Evolutionary conservation across 306 rosid genomes (phyloP).

Genomic region (Medicago truncatula): MtrunA17r5.0-ANR NC_053045.1:56268001-56268500

Average conservation of each 20-base stretch:
- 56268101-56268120: constrained; percentile 10
- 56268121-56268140: not conserved
- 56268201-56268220: not conserved
- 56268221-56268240: not conserved
- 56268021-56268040: constrained; percentile 12
- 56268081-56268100: not conserved
- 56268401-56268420: not conserved
- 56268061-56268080: not conserved
- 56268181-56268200: too few species aligned
- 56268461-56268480: too few species aligned
- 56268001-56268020: constrained; percentile 18
- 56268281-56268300: not conserved
- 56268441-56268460: too few species aligned
- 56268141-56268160: not conserved
- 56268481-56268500: too few species aligned
- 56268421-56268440: too few species aligned
- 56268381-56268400: not conserved
- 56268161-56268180: constrained; percentile 18
- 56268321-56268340: not conserved
- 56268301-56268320: not conserved
- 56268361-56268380: not conserved
- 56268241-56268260: not conserved
- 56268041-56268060: not conserved
- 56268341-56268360: constrained; percentile 8
- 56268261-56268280: not conserved